Conservation (phyloP, 2,329 filamentous ascomycete genomes). For the Purpureocillium takamizusanense region DNA sequence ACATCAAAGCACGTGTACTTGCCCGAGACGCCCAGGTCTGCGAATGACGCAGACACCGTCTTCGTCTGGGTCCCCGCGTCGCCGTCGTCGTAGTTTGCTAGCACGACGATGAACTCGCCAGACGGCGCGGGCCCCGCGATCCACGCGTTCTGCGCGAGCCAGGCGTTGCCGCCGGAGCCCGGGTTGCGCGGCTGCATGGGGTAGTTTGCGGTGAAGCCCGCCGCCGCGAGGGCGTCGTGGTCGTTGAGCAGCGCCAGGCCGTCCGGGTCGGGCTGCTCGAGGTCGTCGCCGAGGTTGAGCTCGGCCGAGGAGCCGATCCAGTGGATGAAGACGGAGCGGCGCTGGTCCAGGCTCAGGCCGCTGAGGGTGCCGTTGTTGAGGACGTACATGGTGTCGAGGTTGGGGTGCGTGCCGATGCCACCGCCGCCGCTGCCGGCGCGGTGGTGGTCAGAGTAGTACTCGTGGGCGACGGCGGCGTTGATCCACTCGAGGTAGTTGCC, state of each 20-base stretch:
- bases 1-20: slow-evolving; percentile 7
- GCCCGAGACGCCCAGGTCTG: slow-evolving; percentile 7
- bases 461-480: slow-evolving; percentile 8
- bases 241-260: slow-evolving; percentile 8
- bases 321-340: slow-evolving; percentile 11
- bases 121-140: slow-evolving; percentile 8
- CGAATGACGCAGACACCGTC: slow-evolving; percentile 9
- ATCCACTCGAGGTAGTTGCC: slow-evolving; percentile 12
- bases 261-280: slow-evolving; percentile 7
- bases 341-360: slow-evolving; percentile 9
- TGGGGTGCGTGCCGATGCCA: slow-evolving; percentile 7
- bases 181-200: slow-evolving; percentile 11
- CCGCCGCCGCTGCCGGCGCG: too few relatives aligned
- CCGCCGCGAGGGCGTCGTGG: slow-evolving; percentile 6
- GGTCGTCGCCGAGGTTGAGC: slow-evolving; percentile 9
- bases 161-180: slow-evolving; percentile 8
- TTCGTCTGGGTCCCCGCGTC: slow-evolving; percentile 8
- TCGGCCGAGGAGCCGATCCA: slow-evolving; percentile 11
- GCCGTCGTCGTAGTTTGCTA: slow-evolving; percentile 9
- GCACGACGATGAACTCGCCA: slow-evolving; percentile 8
- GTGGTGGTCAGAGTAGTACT: too few relatives aligned
- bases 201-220: slow-evolving; percentile 10
- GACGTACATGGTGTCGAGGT: slow-evolving; percentile 10
- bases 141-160: slow-evolving; percentile 12
- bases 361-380: slow-evolving; percentile 7